Base-by-base conservation (phyloP, 2,329 filamentous ascomycete genomes). In the Fusarium sp. region DNA sequence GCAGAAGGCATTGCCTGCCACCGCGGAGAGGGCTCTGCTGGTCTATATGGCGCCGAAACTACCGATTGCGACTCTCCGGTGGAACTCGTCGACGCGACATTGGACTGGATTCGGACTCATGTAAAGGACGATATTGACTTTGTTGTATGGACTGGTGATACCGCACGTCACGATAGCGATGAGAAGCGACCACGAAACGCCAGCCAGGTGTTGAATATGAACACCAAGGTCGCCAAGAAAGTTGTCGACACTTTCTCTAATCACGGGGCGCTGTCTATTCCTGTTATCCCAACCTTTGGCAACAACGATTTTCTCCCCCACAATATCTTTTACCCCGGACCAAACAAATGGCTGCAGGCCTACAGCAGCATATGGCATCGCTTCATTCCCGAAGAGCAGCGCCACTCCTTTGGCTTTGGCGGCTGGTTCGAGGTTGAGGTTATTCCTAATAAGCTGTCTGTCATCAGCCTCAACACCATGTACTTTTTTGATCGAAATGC, bases 261-360 rank as follows among this genome's bases (percentile, higher is more conserved):
- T 34, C 83, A 83, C 56, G 87, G 88, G 60, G 69, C 70, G 41
- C 86, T 94, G 62, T 80, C 85, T 14, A 86, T 98, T 6, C 95
- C 96, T 6, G 88, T 98, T 30, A 85, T 99, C 21, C 94, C 96
- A 1, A 98, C 91, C 0, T 90, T 98, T 72, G 96, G 96, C 65
- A 99, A 99, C 82, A 99, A 99, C 80, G 96, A 99, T 76, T 94
- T 99, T 62, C 88, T 98, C 64, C 96, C 96, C 2, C 96, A 99
- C 82, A 99, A 99, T 76, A 97, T 98, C 76, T 90, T 99, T 78
- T 84, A 89, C 43, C 85, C 88, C 2, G 96, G 95, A 0, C 96
- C 96, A 18, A 98, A 98, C 75, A 87, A 87, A 68, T 97, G 95
- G 90, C 92, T 97, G 1, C 87, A 87, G 62, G 85, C 86, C 48